A percentile compares a stretch with the other conserved stretches of the same genome.
Evolutionary conservation across 2,329 filamentous ascomycete genomes (phyloP).

Genomic region (Akanthomyces dipterigenus): DNA sequence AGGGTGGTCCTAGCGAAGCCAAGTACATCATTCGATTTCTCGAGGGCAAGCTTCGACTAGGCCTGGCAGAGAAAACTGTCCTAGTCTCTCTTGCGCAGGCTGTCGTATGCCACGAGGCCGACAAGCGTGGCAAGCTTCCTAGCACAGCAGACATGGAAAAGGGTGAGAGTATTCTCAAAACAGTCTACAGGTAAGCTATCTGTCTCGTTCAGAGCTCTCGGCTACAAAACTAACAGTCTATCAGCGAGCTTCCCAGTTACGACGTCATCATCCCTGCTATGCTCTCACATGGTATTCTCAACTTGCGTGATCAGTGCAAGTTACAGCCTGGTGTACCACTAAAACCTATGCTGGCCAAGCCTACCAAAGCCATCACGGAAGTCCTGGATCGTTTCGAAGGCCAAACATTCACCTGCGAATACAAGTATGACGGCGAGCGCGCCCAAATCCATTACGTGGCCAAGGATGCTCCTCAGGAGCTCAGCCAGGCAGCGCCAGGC

Average conservation of each 20-base stretch:
- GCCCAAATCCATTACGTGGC: conserved; percentile 98
- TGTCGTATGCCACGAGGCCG: conserved; percentile 74
- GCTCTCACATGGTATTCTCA: conserved; percentile 76
- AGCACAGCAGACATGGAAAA: conserved; percentile 71
- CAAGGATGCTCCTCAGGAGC: conserved; percentile 65
- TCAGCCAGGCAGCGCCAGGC: conserved; percentile 52
- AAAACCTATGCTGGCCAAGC: conserved; percentile 98
- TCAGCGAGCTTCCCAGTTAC: conserved; percentile 86
- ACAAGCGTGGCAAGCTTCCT: conserved; percentile 61
- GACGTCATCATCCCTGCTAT: conserved; percentile 90
- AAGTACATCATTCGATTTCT: conserved; percentile 91
- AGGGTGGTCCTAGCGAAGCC: conserved; percentile 88
- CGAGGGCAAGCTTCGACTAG: conserved; percentile 87
- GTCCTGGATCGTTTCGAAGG: conserved; percentile 94
- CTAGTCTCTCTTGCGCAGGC: conserved; percentile 87
- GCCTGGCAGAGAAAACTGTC: conserved; percentile 86
- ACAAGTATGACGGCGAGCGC: conserved; percentile 96
- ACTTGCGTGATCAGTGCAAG: conserved; percentile 78
- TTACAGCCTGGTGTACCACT: conserved; percentile 88
- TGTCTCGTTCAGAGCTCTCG: background rate
- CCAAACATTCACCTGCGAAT: conserved; percentile 95
- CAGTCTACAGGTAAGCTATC: conserved; percentile 67
- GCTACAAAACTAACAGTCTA: conserved; percentile 25
- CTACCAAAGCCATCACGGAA: conserved; percentile 96
- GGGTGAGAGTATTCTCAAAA: conserved; percentile 80